A percentile compares a stretch with the other conserved stretches of the same genome.
Evolutionary conservation across 345 rosid species (phyloP).

Genomic region (Salix dunnii): DNA sequence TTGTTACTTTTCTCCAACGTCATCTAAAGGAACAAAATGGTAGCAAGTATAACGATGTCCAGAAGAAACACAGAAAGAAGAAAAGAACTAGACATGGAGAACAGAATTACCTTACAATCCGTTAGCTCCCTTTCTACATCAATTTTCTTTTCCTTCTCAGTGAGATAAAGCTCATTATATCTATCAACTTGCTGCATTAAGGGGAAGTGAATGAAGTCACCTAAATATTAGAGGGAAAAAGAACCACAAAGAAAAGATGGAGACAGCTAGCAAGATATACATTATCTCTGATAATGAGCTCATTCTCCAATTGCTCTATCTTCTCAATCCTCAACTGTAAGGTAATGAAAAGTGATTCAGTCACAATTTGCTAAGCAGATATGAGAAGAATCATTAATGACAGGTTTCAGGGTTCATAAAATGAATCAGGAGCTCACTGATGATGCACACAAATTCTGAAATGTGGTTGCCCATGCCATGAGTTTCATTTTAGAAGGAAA

Average conservation of each 20-base stretch:
- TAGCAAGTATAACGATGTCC: background rate
- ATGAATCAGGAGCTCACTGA: no score
- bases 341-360: background rate
- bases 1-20: conserved; percentile 51
- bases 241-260: background rate
- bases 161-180: conserved; percentile 57
- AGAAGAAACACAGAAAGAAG: background rate
- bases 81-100: background rate
- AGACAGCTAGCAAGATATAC: conserved; percentile 33
- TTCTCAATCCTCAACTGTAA: conserved; percentile 65
- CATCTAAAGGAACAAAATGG: conserved; percentile 37
- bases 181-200: conserved; percentile 60
- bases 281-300: conserved; percentile 51
- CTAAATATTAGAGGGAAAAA: background rate
- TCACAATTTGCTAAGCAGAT: background rate
- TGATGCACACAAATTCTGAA: no score
- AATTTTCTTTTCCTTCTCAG: conserved; percentile 67
- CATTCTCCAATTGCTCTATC: conserved; percentile 76
- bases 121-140: conserved; percentile 57
- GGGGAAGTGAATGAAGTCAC: conserved; percentile 10
- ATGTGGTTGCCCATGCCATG: no score
- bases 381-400: no score
- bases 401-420: no score
- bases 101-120: conserved; percentile 58
- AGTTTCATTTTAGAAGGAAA: no score